These are phyloP conservation scores for Collariella sp. DNA, from an alignment of 495 filamentous ascomycete species.

Conservation along the genomic window DNA sequence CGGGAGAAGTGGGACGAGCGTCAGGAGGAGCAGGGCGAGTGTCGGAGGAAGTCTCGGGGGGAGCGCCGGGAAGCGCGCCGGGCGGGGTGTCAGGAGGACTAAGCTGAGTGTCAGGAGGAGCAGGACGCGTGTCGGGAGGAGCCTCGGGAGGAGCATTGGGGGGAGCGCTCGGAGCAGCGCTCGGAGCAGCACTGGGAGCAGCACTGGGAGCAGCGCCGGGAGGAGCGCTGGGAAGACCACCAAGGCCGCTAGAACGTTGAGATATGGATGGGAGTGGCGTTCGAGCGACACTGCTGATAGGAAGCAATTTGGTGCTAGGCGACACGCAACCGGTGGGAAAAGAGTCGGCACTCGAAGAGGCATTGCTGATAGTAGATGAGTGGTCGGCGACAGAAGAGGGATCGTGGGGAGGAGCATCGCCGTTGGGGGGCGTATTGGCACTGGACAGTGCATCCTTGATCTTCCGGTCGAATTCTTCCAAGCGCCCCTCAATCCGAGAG, in stretches of 20 bases:
- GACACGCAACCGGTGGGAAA: background rate
- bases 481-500: background rate
- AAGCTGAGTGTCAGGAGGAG: background rate
- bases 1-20: background rate
- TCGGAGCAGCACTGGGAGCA: no score
- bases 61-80: no score
- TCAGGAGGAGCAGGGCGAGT: background rate
- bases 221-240: background rate
- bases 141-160: background rate
- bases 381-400: background rate
- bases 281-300: background rate
- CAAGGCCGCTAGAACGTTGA: background rate
- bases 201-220: no score
- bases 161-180: no score
- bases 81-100: no score
- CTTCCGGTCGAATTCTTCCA: slow-evolving; percentile 3
- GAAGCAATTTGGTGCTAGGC: background rate
- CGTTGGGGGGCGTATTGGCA: background rate
- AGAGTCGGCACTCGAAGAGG: background rate
- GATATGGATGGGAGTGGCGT: background rate
- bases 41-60: no score
- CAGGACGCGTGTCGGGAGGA: background rate
- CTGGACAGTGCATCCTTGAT: background rate
- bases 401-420: background rate
- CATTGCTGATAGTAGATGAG: background rate